Evolutionary conservation across 768 basidiomycete species (phyloP).

Genomic region (Strobilomyces echinocephalus): DNA sequence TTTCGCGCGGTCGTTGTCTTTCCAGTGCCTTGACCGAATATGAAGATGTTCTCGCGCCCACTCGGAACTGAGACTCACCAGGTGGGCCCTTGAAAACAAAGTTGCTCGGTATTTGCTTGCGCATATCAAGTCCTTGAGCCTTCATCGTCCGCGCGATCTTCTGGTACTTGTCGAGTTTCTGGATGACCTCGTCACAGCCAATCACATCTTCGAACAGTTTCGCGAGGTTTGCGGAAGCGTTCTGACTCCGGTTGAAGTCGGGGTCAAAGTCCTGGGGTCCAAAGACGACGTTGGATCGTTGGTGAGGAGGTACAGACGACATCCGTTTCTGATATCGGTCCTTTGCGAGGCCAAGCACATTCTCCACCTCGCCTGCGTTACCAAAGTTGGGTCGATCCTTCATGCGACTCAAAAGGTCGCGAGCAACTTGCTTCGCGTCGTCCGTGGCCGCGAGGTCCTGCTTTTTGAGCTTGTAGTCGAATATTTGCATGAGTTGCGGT

Average conservation of each 20-base stretch:
- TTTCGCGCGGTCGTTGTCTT: constrained; percentile 62
- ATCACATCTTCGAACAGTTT: constrained; percentile 61
- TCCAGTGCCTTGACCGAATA: constrained; percentile 46
- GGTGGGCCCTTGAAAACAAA: constrained; percentile 74
- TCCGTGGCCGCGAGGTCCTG: constrained; percentile 56
- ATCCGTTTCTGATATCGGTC: constrained; percentile 40
- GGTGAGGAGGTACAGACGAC: constrained; percentile 17
- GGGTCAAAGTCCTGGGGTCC: constrained; percentile 57
- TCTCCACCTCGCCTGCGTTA: constrained; percentile 63
- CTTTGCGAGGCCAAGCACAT: constrained; percentile 51
- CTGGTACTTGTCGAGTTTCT: constrained; percentile 49
- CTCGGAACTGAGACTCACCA: constrained; percentile 33
- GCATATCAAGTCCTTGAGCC: constrained; percentile 37
- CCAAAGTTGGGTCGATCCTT: constrained; percentile 56
- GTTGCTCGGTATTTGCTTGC: constrained; percentile 53
- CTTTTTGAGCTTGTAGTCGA: constrained; percentile 51
- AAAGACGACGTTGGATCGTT: constrained; percentile 28
- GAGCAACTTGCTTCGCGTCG: constrained; percentile 52
- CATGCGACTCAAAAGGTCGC: constrained; percentile 37
- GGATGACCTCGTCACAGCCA: constrained; percentile 52
- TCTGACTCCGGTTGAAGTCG: constrained; percentile 46
- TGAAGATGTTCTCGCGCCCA: background rate
- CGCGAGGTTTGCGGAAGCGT: constrained; percentile 46
- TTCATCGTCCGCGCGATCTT: constrained; percentile 42
- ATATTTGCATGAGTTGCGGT: constrained; percentile 45